Percentiles rank a stretch among this genome's conserved stretches.
Conservation (phyloP, 2,329 filamentous ascomycete genomes). For the Nigrospora osmanthi region DNA sequence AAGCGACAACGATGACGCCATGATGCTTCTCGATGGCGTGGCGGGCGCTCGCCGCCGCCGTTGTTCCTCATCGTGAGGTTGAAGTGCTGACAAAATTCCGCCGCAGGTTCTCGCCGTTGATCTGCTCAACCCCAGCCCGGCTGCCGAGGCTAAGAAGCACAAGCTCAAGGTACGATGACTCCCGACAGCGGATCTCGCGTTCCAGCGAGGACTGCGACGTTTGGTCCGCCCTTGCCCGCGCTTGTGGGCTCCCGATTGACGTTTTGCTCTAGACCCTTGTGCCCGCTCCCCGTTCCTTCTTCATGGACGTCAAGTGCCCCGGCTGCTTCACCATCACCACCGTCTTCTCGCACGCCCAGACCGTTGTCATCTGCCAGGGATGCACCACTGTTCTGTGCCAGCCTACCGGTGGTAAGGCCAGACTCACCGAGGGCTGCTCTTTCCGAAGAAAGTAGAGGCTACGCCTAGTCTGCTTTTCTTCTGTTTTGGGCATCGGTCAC, state of each 20-base stretch:
- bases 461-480: conserved; percentile 32
- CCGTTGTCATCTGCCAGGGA: conserved; percentile 98
- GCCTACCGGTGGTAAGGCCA: conserved; percentile 97
- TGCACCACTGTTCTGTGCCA: conserved; percentile 99
- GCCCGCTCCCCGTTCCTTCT: conserved; percentile 95
- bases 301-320: conserved; percentile 99
- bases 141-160: conserved; percentile 99
- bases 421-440: conserved; percentile 98
- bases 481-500: conserved; percentile 31
- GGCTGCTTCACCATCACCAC: conserved; percentile 99
- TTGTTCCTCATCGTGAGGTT: not conserved
- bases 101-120: conserved; percentile 98
- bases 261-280: conserved; percentile 65
- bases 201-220: not conserved
- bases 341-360: conserved; percentile 99
- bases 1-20: not conserved
- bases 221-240: not conserved
- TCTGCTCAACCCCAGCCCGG: conserved; percentile 97
- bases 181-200: too few species aligned
- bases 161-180: conserved; percentile 87
- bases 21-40: conserved; percentile 1
- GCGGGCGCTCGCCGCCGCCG: not conserved
- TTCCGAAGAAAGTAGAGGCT: conserved; percentile 98
- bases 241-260: too few species aligned
- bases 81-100: conserved; percentile 37